Evolutionary conservation across 495 filamentous ascomycete species (phyloP), one percentile per base, ranked within the genome.

Genomic region (Neurospora sp.): DNA sequence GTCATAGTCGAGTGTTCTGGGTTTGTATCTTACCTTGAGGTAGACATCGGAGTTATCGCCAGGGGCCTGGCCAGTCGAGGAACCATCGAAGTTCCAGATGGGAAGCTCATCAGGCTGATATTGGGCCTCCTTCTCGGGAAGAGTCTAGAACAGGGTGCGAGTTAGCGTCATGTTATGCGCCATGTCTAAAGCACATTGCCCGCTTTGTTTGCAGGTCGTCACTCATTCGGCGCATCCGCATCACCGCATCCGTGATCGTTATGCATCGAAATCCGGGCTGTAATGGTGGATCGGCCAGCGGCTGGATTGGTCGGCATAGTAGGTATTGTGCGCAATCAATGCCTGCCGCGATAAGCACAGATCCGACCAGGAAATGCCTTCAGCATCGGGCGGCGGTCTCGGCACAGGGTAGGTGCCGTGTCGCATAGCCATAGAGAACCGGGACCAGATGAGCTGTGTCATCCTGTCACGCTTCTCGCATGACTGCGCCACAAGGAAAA

Each of bases 51-150:
- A 98, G 88, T 99, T 94, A 83, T 95, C 93, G 80, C 95, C 93
- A 40, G 94, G 93, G 71, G 96, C 96, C 84, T 99, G 96, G 78
- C 87, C 92, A 77, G 93, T 97, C 22, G 94, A 97, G 20, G 93
- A 97, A 81, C 96, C 96, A 81, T 99, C 96, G 80, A 99, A 99
- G 88, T 98, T 99, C 96, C 96, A 99, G 83, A 97, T 93, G 74
- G 95, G 93, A 73, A 99, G 93, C 74, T 98, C 93, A 71, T 93
- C 91, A 72, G 93, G 80, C 73, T 80, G 83, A 78, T 84, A 82
- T 48, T 76, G 75, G 71, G 80, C 76, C 69, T 80, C 84, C 44
- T 85, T 83, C 82, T 90, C 89, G 78, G 84, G 87, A 48, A 97
- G 88, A 76, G 95, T 98, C 95, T 98, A 81, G 31, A 75, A 53